Evolutionary conservation across 345 rosid species (phyloP), one percentile per base, ranked within the genome.

Genomic region (Raphanus raphanistrum): DNA sequence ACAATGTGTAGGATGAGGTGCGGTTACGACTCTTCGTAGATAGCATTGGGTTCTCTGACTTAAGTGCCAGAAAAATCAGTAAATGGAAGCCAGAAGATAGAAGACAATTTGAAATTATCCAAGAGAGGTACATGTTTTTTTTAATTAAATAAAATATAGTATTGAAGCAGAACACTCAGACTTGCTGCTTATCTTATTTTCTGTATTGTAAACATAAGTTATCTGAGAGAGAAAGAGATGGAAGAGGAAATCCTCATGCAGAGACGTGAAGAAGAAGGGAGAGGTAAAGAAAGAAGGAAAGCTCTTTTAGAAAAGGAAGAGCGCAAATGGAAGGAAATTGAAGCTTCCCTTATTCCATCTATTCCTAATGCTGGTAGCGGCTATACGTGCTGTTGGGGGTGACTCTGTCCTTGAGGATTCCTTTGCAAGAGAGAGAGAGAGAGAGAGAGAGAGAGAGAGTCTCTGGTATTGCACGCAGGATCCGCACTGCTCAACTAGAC

Each of bases 81-180:
- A 96, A 93, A 75, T 96, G 99, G 99, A 90, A 86, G 96, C 99
- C 99, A 43, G 99, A 96, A 87, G 99, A 96, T 78, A 96, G 93
- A 63, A 89, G 96, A 73, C 97, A 86, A 66, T 96, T 96, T 82
- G 99, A 96, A 80, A 90, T 96, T 76, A 96, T 96, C 81, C 99
- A 96, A 85, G 99, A 93, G 80, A 93, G 99, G 99, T 96, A 75
- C 71, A 55, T 25, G 59, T n/a, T 67, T 76, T 78, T 60, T 75
- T 36, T 15, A 54, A 31, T 54, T 65, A 36, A 13, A 13, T 7
- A 32, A 61, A 66, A 65, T 72, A 57, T 71, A 60, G 45, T 66
- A 35, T 76, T 61, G 55, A 54, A 66, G 33, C 73, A 50, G 25
- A 72, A 29, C 67, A 38, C 17, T 59, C 70, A 50, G 60, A 76